Conservation (phyloP, 495 filamentous ascomycete species). For the Neurospora hispaniola region DNA sequence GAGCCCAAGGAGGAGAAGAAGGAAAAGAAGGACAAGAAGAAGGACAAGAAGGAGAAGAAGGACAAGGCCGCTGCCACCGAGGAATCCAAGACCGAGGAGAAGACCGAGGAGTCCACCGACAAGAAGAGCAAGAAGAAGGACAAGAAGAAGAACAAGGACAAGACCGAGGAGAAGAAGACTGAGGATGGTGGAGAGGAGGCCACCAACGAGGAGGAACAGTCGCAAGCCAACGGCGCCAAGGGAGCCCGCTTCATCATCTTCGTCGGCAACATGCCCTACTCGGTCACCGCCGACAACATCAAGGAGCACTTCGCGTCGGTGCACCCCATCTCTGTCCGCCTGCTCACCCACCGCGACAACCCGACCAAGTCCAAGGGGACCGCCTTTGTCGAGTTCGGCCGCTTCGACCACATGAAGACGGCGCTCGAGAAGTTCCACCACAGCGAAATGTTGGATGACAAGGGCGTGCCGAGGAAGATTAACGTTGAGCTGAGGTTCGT, state of each 20-base stretch:
- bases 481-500: slow-evolving; percentile 82
- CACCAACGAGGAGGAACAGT: slow-evolving; percentile 5
- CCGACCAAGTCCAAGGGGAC: slow-evolving; percentile 68
- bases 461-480: slow-evolving; percentile 52
- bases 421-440: slow-evolving; percentile 86
- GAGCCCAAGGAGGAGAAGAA: slow-evolving; percentile 15
- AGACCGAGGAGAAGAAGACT: not conserved
- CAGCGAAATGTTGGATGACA: slow-evolving; percentile 63
- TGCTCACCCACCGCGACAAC: slow-evolving; percentile 60
- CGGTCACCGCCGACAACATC: slow-evolving; percentile 56
- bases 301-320: slow-evolving; percentile 67
- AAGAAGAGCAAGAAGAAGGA: slow-evolving; percentile 22
- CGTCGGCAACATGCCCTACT: slow-evolving; percentile 85
- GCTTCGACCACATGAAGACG: slow-evolving; percentile 87
- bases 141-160: slow-evolving; percentile 12
- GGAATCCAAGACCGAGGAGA: slow-evolving; percentile 11
- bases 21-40: slow-evolving; percentile 27
- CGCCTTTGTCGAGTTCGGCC: slow-evolving; percentile 87
- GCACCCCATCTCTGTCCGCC: slow-evolving; percentile 59
- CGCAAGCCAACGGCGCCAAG: slow-evolving; percentile 24
- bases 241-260: slow-evolving; percentile 71
- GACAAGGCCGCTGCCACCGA: slow-evolving; percentile 18
- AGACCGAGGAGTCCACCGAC: slow-evolving; percentile 22
- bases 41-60: slow-evolving; percentile 40
- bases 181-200: slow-evolving; percentile 10